Conservation (phyloP, 257 asterid genomes). For the Fraxinus americana region DNA sequence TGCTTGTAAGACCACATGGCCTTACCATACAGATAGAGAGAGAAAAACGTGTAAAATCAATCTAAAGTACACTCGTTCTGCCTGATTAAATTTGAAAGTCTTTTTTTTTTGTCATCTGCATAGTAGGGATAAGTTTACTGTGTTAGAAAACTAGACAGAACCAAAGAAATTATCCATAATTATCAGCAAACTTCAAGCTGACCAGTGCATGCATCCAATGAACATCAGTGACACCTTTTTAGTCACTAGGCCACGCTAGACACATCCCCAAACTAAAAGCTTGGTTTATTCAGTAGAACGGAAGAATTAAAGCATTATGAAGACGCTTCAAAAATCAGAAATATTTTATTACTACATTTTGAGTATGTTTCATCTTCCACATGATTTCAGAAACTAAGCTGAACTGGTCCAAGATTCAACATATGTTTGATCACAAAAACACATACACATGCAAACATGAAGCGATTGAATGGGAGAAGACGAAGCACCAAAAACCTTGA, state of each 20-base stretch:
- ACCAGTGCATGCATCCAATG: not conserved
- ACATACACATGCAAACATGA: not conserved
- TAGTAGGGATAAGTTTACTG: not conserved
- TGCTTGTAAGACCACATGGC: not conserved
- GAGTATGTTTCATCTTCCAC: not conserved
- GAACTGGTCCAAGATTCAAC: not conserved
- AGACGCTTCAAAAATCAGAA: not conserved
- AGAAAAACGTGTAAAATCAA: constrained; percentile 14
- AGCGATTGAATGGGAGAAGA: not conserved
- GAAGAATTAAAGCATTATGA: constrained; percentile 14
- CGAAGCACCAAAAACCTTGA: not conserved
- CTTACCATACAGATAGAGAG: no score
- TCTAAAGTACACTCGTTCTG: constrained; percentile 4
- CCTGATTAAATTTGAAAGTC: constrained; percentile 4
- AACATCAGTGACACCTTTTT: not conserved
- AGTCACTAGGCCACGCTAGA: not conserved
- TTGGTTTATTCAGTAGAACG: not conserved
- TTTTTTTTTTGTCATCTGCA: not conserved
- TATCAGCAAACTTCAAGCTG: not conserved
- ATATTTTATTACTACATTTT: not conserved
- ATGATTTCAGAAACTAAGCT: not conserved
- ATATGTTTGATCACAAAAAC: not conserved
- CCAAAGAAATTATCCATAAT: not conserved
- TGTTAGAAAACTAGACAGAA: not conserved
- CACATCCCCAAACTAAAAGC: not conserved